Conservation (phyloP, 805 yeast genomes). For the Schizosaccharomyces osmophilus region DNA sequence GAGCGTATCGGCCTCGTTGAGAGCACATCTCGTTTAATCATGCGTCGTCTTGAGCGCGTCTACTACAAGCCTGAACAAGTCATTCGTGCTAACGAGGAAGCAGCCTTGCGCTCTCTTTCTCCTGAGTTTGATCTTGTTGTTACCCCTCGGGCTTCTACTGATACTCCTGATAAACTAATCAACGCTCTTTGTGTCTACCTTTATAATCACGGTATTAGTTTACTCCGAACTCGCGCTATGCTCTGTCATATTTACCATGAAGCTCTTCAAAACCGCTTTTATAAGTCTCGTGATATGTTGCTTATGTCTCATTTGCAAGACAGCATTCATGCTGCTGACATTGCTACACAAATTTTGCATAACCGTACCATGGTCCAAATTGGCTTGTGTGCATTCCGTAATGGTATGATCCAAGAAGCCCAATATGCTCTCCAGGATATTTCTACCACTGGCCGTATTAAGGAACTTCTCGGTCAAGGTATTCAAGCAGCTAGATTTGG, state of each 20-base stretch:
- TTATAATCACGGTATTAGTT: conserved; percentile 38
- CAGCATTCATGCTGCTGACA: conserved; percentile 61
- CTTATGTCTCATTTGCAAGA: conserved; percentile 66
- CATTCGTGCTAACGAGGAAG: conserved; percentile 39
- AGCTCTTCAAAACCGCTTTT: conserved; percentile 68
- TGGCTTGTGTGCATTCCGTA: conserved; percentile 85
- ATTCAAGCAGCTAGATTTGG: conserved; percentile 34
- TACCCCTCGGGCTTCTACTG: conserved; percentile 17
- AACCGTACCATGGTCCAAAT: conserved; percentile 89
- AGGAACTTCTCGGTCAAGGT: conserved; percentile 87
- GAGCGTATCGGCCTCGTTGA: conserved; percentile 29
- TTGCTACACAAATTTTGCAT: conserved; percentile 69
- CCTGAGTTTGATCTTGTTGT: conserved; percentile 13
- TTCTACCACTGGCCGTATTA: conserved; percentile 60
- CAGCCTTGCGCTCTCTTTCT: conserved; percentile 44
- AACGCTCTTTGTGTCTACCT: conserved; percentile 41
- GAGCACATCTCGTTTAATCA: conserved; percentile 35
- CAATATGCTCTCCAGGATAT: conserved; percentile 74
- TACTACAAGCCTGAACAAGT: conserved; percentile 74
- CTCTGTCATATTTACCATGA: conserved; percentile 70
- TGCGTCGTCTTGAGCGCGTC: conserved; percentile 72
- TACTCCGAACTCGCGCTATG: conserved; percentile 60
- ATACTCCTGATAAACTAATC: conserved; percentile 30
- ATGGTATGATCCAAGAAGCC: conserved; percentile 62
- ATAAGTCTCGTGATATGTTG: conserved; percentile 69